Base-by-base conservation (phyloP, 75 land plant genomes). In the Pseudotsuga menziesii region DNA sequence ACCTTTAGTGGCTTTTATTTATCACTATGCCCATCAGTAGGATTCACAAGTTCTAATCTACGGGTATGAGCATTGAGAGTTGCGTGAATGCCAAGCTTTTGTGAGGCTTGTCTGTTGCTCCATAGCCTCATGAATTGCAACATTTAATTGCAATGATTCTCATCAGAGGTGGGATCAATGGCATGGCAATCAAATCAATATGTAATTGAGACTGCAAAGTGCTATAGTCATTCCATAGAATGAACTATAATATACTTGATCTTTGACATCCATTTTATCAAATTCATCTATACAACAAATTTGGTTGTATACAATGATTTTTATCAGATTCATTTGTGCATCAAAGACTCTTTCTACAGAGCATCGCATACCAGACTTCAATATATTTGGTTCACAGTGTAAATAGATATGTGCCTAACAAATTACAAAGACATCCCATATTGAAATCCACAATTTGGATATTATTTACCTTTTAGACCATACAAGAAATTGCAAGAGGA, bases 91-190 rank as follows among this genome's bases (percentile, higher is more conserved):
- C 98, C 99, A 35, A 29, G 98, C 99, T 83, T 97, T 97, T 35
- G 99, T 94, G 22, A 97, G 94, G 83, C 98, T 94, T 11, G 99
- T 97, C 84, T 97, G 99, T 74, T 97, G 99, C 73, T 97, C 99
- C 99, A 97, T 94, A 61, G 98, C 99, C 79, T 94, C 95, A 83
- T 94, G 99, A 29, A 29, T 0, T 29, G 32, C 1, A 29, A 29
- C 32, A 29, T 29, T 29, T 29, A 29, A 29, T 29, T 66, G 98
- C 98, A 80, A 94, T 23, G 13, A 57, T 12, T 57, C 0, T 57
- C 19, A 17, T 13, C 0, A 1, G 0, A 8, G 27, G 32, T 1
- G 35, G 35, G 35, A 32, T 32, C 69, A 64, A 17, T 32, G 22
- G 54, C 52, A 52, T 29, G 73, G 52, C 19, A 61, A 63, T n/a